phyloP scores from a whole-genome alignment of 495 filamentous ascomycete species.

The Cetradonia linearis region DNA sequence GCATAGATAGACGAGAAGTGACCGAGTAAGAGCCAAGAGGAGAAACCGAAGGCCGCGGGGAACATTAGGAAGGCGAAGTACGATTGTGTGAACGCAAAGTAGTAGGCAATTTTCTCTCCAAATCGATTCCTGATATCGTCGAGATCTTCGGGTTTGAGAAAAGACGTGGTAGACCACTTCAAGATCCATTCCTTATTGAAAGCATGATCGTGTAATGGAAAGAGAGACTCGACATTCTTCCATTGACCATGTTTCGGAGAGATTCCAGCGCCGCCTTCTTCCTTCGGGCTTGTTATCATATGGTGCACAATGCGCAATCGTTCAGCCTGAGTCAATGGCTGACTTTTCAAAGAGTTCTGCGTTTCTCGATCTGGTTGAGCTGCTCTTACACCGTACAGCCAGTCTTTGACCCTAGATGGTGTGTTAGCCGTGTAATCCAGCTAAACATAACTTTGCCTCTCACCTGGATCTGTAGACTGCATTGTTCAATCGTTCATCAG shows the following conservation, averaged over 20 bases:
- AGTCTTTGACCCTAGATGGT: conserved; percentile 69
- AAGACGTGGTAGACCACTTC: conserved; percentile 74
- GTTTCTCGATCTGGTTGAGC: conserved; percentile 69
- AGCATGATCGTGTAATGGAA: conserved; percentile 75
- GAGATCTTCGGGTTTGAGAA: conserved; percentile 66
- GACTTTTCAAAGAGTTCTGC: conserved; percentile 46
- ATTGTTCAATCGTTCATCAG: conserved; percentile 47
- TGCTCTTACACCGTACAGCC: conserved; percentile 82
- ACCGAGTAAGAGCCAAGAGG: conserved; percentile 72
- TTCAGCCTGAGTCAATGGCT: conserved; percentile 79
- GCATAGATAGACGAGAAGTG: conserved; percentile 78
- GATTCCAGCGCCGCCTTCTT: conserved; percentile 84
- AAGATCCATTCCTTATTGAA: conserved; percentile 90
- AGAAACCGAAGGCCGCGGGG: conserved; percentile 73
- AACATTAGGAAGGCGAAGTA: conserved; percentile 83
- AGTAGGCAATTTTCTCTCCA: conserved; percentile 89
- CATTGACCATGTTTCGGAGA: conserved; percentile 72
- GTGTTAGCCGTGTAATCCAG: neutral
- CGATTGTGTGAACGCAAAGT: conserved; percentile 90
- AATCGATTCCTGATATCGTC: conserved; percentile 78
- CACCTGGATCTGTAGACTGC: conserved; percentile 36
- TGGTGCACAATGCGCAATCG: conserved; percentile 74
- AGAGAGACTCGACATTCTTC: conserved; percentile 75
- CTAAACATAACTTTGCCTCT: neutral
- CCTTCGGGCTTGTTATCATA: conserved; percentile 69